Evolutionary conservation across 1,284 basidiomycete genomes (phyloP), one percentile per base, ranked within the genome.

Genomic region (Bondarzewia mesenterica): DNA sequence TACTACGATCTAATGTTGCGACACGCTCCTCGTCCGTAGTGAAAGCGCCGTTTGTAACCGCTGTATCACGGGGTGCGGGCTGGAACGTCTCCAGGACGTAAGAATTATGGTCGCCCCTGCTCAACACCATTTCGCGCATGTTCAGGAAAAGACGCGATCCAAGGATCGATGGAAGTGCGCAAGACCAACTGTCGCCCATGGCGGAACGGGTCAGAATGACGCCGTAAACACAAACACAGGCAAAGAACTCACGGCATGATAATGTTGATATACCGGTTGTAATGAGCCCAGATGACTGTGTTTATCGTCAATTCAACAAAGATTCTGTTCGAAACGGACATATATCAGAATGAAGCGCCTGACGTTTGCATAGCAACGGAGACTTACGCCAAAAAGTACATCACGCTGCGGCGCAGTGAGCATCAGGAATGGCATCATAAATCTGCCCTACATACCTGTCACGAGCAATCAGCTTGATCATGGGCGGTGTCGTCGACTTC

Each of bases 181-280:
- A 27, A 10, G 60, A 60, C 62, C 62, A 63, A 3, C 62, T 62
- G 46, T 12, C 25, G 22, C 15, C 20, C 8, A 12, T 6, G 12
- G 29, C 16, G 22, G 8, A 27, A 16, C 16, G 23, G 32, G 20
- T 23, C 16, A 41, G 38, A 47, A 8, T 23, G 21, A 16, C n/a
- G 5, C 29, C 16, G 16, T 15, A 26, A 41, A 22, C 16, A 18
- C n/a, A 26, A 41, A 22, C 36, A 46, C 1, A 15, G n/a, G 16
- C 22, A 5, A 21, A n/a, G 14, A n/a, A 53, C 61, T 16, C 37
- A 62, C 61, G 61, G 61, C 48, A 58, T 59, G 45, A 62, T 46
- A 25, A 59, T 45, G 40, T 58, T 58, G 49, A 63, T 58, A 46
- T 57, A 62, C 8, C 48, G 21, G 5, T 58, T 57, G 7, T 47